phyloP scores from a whole-genome alignment of 306 rosid genomes.

The Vigna mungo region DNA sequence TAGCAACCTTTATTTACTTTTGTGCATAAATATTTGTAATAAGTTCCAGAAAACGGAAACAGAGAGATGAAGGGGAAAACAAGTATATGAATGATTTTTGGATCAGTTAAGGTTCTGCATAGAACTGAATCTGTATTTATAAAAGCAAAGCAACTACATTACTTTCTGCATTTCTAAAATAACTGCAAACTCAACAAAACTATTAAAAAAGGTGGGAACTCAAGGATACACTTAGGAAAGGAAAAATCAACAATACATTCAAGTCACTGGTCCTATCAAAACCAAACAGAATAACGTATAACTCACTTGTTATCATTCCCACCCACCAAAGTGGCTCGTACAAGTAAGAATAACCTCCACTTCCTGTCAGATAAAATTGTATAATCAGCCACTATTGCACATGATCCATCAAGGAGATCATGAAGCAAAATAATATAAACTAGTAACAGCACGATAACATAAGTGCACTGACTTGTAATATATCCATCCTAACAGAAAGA shows the following conservation, averaged over 20 bases:
- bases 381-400: slow-evolving; percentile 39
- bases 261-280: slow-evolving; percentile 15
- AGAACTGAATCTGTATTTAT: slow-evolving; percentile 12
- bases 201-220: not conserved
- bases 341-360: slow-evolving; percentile 97
- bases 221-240: slow-evolving; percentile 12
- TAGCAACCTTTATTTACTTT: not conserved
- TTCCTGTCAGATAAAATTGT: slow-evolving; percentile 65
- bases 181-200: not conserved
- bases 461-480: slow-evolving; percentile 24
- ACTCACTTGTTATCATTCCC: slow-evolving; percentile 99
- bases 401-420: not conserved
- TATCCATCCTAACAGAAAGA: slow-evolving; percentile 1
- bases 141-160: slow-evolving; percentile 10
- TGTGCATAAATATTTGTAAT: slow-evolving; percentile 5
- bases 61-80: not conserved
- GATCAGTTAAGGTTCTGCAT: slow-evolving; percentile 35
- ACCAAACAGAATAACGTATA: slow-evolving; percentile 34
- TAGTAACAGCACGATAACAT: slow-evolving; percentile 18
- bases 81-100: slow-evolving; percentile 23
- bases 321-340: slow-evolving; percentile 99
- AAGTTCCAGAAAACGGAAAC: slow-evolving; percentile 6
- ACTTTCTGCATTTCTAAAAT: slow-evolving; percentile 12
- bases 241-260: slow-evolving; percentile 2
- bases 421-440: slow-evolving; percentile 25